phyloP scores from a whole-genome alignment of 2,329 filamentous ascomycete species.

The Cytospora mali region DNA sequence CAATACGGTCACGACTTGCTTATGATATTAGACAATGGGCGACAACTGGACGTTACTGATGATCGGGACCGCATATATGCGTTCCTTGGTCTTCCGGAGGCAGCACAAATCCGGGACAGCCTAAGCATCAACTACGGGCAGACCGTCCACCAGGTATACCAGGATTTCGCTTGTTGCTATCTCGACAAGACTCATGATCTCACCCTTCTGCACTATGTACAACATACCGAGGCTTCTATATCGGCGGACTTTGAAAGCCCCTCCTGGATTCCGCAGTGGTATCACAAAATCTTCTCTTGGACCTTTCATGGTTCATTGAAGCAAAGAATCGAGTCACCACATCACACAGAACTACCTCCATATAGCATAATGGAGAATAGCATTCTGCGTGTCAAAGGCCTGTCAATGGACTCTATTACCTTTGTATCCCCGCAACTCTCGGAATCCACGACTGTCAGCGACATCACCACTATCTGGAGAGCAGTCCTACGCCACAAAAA shows the following conservation, averaged over 20 bases:
- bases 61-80: background rate
- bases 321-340: background rate
- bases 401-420: background rate
- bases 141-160: background rate
- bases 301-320: background rate
- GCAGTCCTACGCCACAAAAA: background rate
- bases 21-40: background rate
- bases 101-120: background rate
- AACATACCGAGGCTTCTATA: background rate
- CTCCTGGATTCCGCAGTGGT: conserved; percentile 6
- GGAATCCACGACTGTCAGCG: background rate
- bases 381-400: background rate
- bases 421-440: background rate
- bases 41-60: background rate
- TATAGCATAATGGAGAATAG: background rate
- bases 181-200: background rate
- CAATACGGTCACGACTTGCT: background rate
- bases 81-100: background rate
- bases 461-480: background rate
- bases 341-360: background rate
- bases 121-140: background rate
- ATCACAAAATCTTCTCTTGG: background rate
- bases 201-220: background rate
- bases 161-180: background rate
- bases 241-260: background rate